Evolutionary conservation across 108 stramenopile species (phyloP).

Genomic region (Skeletonema tropicum): DNA sequence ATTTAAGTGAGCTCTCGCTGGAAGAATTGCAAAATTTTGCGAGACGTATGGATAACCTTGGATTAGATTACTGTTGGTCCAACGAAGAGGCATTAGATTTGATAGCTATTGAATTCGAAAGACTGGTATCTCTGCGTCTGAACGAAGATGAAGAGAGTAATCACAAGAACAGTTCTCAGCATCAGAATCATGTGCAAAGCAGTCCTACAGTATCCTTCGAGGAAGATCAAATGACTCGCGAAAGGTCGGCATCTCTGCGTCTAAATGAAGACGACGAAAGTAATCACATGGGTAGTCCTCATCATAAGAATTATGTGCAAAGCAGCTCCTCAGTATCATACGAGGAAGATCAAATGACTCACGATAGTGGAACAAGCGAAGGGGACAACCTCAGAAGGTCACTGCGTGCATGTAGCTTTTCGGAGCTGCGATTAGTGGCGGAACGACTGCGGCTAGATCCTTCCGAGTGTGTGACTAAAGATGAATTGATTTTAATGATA

Average conservation of each 20-base stretch:
- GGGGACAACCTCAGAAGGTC: slow-evolving; percentile 27
- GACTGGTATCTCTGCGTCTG: slow-evolving; percentile 30
- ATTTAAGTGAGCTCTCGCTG: slow-evolving; percentile 20
- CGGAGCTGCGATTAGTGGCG: slow-evolving; percentile 37
- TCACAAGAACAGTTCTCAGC: neutral
- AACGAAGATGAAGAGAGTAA: neutral
- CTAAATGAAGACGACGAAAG: neutral
- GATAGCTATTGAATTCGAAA: slow-evolving; percentile 39
- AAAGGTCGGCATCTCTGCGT: slow-evolving; percentile 20
- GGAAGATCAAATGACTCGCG: slow-evolving; percentile 12
- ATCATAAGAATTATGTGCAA: neutral
- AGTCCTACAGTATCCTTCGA: neutral
- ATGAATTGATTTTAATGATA: slow-evolving; percentile 32
- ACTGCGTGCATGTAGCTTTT: slow-evolving; percentile 30
- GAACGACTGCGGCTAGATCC: slow-evolving; percentile 36
- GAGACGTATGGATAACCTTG: slow-evolving; percentile 13
- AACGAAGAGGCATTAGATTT: slow-evolving; percentile 33
- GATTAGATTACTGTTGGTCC: slow-evolving; percentile 20
- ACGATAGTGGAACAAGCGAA: slow-evolving; percentile 10
- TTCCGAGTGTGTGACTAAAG: slow-evolving; percentile 8
- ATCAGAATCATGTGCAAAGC: neutral
- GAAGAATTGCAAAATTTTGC: slow-evolving; percentile 29
- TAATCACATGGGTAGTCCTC: neutral
- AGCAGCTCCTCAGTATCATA: neutral
- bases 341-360: slow-evolving; percentile 16